Conservation (phyloP, 768 basidiomycete species). For the Pleurotus pulmonarius region DNA sequence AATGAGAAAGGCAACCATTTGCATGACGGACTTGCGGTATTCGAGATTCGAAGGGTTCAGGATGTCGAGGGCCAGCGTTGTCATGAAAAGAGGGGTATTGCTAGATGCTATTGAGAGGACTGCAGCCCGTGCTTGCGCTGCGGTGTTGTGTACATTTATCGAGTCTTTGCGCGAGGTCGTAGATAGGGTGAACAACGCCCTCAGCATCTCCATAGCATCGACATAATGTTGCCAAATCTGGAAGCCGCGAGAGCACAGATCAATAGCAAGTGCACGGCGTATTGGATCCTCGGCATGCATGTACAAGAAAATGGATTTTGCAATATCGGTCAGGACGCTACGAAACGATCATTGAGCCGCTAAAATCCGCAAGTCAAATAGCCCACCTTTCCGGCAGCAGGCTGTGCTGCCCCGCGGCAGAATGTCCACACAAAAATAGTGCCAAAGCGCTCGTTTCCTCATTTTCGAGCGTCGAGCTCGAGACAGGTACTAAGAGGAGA, state of each 20-base stretch:
- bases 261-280: constrained; percentile 74
- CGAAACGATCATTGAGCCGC: neutral
- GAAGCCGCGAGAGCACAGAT: constrained; percentile 89
- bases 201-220: constrained; percentile 84
- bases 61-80: constrained; percentile 88
- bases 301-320: constrained; percentile 76
- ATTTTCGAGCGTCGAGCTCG: constrained; percentile 62
- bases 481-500: neutral
- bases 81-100: constrained; percentile 91
- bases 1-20: constrained; percentile 89
- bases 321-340: constrained; percentile 78
- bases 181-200: constrained; percentile 78
- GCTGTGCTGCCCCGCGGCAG: constrained; percentile 78
- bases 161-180: constrained; percentile 70
- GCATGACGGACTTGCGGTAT: constrained; percentile 85
- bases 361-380: neutral
- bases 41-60: constrained; percentile 69
- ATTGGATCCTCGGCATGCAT: constrained; percentile 69
- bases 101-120: constrained; percentile 80
- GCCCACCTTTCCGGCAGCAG: constrained; percentile 68
- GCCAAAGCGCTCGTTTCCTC: constrained; percentile 68
- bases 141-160: constrained; percentile 63
- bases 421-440: constrained; percentile 76
- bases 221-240: constrained; percentile 93
- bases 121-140: constrained; percentile 76